Conservation (phyloP, 306 rosid species). For the Benincasa hispida region DNA sequence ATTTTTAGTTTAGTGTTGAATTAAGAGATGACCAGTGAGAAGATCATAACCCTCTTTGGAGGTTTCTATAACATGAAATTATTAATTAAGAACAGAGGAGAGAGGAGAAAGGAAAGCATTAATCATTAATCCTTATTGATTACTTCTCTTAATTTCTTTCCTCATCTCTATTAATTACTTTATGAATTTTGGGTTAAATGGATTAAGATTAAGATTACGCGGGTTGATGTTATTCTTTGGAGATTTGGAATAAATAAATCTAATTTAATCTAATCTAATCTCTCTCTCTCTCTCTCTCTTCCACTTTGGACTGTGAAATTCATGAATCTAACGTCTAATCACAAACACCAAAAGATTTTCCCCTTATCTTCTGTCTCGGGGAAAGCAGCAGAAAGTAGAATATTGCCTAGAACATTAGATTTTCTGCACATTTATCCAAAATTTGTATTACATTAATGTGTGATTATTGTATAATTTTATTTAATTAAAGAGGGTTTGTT, state of each 20-base stretch:
- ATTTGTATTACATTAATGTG: background rate
- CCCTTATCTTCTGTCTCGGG: conserved; percentile 37
- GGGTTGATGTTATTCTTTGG: too few species aligned
- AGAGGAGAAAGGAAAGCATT: background rate
- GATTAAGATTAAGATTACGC: too few species aligned
- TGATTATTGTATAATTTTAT: background rate
- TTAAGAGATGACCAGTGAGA: background rate
- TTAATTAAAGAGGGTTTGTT: background rate
- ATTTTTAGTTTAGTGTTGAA: background rate
- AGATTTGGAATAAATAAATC: too few species aligned
- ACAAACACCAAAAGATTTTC: conserved; percentile 9
- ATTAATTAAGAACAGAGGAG: background rate
- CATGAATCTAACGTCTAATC: conserved; percentile 33
- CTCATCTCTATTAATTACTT: too few species aligned
- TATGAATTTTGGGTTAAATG: too few species aligned
- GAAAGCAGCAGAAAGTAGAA: conserved; percentile 77
- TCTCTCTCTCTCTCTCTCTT: conserved; percentile 13
- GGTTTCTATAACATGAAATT: background rate
- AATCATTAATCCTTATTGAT: background rate
- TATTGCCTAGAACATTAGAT: background rate
- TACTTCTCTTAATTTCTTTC: background rate
- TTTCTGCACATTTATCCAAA: conserved; percentile 1
- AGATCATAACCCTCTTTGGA: background rate
- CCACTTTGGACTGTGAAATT: background rate
- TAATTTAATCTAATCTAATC: background rate